These are phyloP conservation scores for Neocatenulostroma microsporum DNA, from an alignment of 2,329 filamentous ascomycete species.

Conservation along the genomic window DNA sequence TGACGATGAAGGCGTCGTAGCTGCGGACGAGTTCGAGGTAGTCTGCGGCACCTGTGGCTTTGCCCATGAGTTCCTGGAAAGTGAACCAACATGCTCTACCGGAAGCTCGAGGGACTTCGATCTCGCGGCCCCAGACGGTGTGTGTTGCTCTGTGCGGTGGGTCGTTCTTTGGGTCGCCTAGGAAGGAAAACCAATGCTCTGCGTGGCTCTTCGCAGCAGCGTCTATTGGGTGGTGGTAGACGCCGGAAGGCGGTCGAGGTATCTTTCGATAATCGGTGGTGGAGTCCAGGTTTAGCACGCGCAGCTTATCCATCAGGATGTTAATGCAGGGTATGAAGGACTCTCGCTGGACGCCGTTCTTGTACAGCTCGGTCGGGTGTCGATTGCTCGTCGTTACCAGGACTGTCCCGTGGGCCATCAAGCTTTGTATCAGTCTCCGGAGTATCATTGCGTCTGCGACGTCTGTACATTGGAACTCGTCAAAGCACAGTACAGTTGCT, in stretches of 20 bases:
- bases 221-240: slow-evolving; percentile 87
- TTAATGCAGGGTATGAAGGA: slow-evolving; percentile 94
- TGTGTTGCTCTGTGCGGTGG: slow-evolving; percentile 73
- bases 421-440: slow-evolving; percentile 70
- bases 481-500: slow-evolving; percentile 85
- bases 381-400: slow-evolving; percentile 93
- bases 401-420: slow-evolving; percentile 98
- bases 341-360: slow-evolving; percentile 92
- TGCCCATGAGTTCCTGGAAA: slow-evolving; percentile 84
- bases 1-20: slow-evolving; percentile 89
- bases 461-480: slow-evolving; percentile 98
- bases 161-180: slow-evolving; percentile 71
- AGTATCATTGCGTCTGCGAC: slow-evolving; percentile 98
- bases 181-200: slow-evolving; percentile 90
- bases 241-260: slow-evolving; percentile 80
- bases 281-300: slow-evolving; percentile 90
- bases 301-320: slow-evolving; percentile 73
- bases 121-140: slow-evolving; percentile 85
- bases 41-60: slow-evolving; percentile 85
- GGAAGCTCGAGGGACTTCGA: slow-evolving; percentile 77
- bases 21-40: slow-evolving; percentile 85
- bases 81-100: slow-evolving; percentile 85
- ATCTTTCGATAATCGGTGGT: slow-evolving; percentile 97
- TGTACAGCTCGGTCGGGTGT: slow-evolving; percentile 94
- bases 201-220: slow-evolving; percentile 69